phyloP scores from a whole-genome alignment of 371 early-diverging fungal genomes.

The Mortierella sp. region DNA sequence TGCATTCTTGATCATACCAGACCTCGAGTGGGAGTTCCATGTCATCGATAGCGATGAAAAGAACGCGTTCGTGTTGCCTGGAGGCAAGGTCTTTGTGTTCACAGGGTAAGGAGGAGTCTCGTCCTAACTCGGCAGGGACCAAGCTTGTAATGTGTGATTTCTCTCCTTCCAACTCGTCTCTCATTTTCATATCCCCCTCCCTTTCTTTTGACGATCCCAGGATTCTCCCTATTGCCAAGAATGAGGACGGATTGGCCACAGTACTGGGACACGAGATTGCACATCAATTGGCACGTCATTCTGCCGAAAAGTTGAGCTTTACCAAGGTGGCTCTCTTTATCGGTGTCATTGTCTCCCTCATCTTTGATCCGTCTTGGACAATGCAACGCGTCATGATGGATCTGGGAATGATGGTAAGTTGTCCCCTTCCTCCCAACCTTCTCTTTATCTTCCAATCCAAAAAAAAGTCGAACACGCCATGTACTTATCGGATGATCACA shows the following conservation, averaged over 20 bases:
- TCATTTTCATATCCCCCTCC: no score
- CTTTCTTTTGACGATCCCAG: slow-evolving; percentile 48
- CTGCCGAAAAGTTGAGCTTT: slow-evolving; percentile 83
- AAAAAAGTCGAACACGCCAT: no score
- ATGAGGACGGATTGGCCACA: slow-evolving; percentile 93
- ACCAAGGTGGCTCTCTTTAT: slow-evolving; percentile 69
- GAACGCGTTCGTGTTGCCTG: slow-evolving; percentile 95
- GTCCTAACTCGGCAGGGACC: neutral
- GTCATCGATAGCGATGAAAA: slow-evolving; percentile 82
- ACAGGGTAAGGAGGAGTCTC: slow-evolving; percentile 63
- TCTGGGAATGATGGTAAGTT: slow-evolving; percentile 46
- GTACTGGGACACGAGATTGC: slow-evolving; percentile 92
- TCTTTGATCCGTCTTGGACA: slow-evolving; percentile 58
- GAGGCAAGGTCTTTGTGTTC: slow-evolving; percentile 94
- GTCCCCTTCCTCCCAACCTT: neutral
- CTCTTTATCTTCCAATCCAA: slow-evolving; percentile 1
- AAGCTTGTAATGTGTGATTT: no score
- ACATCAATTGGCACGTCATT: slow-evolving; percentile 86
- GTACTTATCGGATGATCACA: no score
- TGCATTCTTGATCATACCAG: neutral
- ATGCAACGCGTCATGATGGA: slow-evolving; percentile 36
- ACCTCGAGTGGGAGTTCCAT: slow-evolving; percentile 80
- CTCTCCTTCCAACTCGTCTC: no score
- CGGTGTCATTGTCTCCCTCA: slow-evolving; percentile 56
- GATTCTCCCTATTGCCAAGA: slow-evolving; percentile 80